These are phyloP conservation scores for Domatiomyces globalis DNA, from an alignment of 2,329 filamentous ascomycete genomes.

Conservation along the genomic window DNA sequence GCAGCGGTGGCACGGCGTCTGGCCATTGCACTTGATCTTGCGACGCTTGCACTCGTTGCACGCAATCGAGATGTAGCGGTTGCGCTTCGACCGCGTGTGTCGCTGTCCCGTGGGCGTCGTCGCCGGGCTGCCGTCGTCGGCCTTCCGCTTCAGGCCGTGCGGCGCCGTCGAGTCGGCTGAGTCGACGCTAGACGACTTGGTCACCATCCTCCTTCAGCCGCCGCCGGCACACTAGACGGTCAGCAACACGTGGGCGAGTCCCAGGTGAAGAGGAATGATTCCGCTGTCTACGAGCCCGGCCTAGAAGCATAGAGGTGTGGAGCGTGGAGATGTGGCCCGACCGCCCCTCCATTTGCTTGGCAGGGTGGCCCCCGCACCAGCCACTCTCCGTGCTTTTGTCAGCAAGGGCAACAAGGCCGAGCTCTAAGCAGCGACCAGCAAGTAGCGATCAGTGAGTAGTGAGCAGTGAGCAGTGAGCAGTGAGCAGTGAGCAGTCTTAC, in stretches of 20 bases:
- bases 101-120: conserved; percentile 1
- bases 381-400: neutral
- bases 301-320: neutral
- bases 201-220: neutral
- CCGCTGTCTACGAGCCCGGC: neutral
- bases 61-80: conserved; percentile 53
- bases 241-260: neutral
- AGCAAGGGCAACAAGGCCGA: neutral
- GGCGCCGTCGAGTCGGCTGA: conserved; percentile 10
- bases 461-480: too few species aligned
- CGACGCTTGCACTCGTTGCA: conserved; percentile 53
- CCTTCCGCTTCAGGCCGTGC: conserved; percentile 13
- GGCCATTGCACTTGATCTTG: conserved; percentile 54
- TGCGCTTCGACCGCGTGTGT: conserved; percentile 44
- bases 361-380: neutral
- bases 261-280: neutral
- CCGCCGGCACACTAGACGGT: neutral
- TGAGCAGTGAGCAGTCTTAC: too few species aligned
- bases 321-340: neutral
- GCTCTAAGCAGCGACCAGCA: too few species aligned
- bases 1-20: conserved; percentile 50
- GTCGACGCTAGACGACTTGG: conserved; percentile 2
- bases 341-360: neutral
- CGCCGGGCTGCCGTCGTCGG: conserved; percentile 4
- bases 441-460: too few species aligned